Evolutionary conservation across 176 grass and related monocot species (phyloP), one percentile per base, ranked within the genome.

Genomic region (Otatea glauca): DNA sequence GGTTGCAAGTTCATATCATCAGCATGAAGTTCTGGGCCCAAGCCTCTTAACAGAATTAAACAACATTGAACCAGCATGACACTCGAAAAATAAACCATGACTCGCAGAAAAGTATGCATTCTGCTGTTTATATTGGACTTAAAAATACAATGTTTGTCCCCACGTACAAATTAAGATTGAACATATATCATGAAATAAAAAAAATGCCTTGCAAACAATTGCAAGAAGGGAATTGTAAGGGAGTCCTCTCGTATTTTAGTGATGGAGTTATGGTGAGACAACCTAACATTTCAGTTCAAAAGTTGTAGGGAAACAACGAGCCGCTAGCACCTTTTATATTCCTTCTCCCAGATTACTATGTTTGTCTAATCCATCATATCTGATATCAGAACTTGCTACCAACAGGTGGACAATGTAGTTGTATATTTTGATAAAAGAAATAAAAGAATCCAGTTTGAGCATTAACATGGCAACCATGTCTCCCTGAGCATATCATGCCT

Each of bases 241-340:
- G 3, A 11, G 5, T 7, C 13, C 7, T 50, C 2, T 39, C 9
- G 13, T 65, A 53, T 15, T 72, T 81, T 74, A 58, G 59, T 7
- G 27, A 8, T 41, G 1, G 18, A 15, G 0, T 56, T 25, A 58
- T 27, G 32, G 67, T 14, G 17, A 45, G 1, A 29, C 39, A 60
- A 43, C 21, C 34, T 72, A 78, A 12, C 8, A 79, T 72, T 50
- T 86, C 34, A 63, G 54, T 38, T 61, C 65, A 41, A 64, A 80
- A 80, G 14, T 16, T 56, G 43, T 64, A 3, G 5, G 70, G 9
- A 74, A 27, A 29, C 15, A 34, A 62, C 9, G 9, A 17, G n/a
- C 37, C 29, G 2, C 15, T 35, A 35, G 16, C 27, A 35, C 8
- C 37, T 21, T 68, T 21, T 14, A 11, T 42, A 68, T 47, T 71